phyloP scores from a whole-genome alignment of 768 basidiomycete genomes.

The Lepiota subincarnata region DNA sequence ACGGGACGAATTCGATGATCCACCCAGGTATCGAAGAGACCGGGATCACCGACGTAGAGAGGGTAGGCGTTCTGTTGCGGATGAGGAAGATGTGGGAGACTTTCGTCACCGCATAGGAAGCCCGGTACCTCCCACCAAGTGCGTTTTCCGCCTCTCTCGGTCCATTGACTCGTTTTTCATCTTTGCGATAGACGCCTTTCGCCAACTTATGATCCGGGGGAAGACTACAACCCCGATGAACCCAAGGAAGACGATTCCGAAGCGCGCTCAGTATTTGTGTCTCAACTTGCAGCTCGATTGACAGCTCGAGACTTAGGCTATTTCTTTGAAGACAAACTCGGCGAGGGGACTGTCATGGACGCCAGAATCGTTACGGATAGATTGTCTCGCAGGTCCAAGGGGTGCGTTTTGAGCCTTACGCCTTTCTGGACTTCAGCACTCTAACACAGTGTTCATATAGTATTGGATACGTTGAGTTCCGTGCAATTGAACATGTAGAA shows the following conservation, averaged over 20 bases:
- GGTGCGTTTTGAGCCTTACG: constrained; percentile 47
- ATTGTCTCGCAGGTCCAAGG: constrained; percentile 94
- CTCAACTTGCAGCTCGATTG: constrained; percentile 94
- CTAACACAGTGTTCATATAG: constrained; percentile 33
- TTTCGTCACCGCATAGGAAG: constrained; percentile 32
- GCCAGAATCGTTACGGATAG: constrained; percentile 95
- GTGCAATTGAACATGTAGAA: constrained; percentile 84
- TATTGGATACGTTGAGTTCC: constrained; percentile 98
- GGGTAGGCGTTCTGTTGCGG: constrained; percentile 33
- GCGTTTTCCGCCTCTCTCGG: constrained; percentile 16
- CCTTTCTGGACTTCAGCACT: too few species aligned
- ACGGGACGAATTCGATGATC: constrained; percentile 62
- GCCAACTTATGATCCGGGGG: constrained; percentile 60
- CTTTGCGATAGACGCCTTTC: constrained; percentile 54
- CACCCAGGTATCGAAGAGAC: constrained; percentile 39
- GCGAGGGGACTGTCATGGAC: constrained; percentile 91
- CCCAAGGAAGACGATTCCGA: constrained; percentile 95
- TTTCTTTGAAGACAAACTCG: constrained; percentile 97
- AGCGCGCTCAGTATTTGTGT: constrained; percentile 97
- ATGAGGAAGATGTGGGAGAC: constrained; percentile 36
- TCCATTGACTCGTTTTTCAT: constrained; percentile 4
- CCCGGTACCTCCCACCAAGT: constrained; percentile 47
- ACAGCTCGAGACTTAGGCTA: constrained; percentile 96
- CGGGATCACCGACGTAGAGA: constrained; percentile 27
- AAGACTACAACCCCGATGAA: constrained; percentile 84